Conservation (phyloP, 2,329 filamentous ascomycete species). For the Ilyonectria sp. region DNA sequence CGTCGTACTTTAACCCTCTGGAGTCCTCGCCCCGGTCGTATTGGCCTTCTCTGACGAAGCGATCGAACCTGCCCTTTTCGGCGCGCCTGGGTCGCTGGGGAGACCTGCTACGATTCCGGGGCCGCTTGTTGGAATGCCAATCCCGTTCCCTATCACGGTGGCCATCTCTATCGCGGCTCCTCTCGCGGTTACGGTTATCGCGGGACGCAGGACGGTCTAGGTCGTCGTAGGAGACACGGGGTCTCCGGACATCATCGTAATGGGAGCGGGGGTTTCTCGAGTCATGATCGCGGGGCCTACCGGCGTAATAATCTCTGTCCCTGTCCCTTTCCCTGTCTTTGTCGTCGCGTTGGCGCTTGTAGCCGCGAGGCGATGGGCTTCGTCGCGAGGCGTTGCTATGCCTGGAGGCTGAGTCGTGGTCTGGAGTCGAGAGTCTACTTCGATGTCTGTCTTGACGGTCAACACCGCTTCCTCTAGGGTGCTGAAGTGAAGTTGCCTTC, state of each 20-base stretch:
- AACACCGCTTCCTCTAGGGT: constrained; percentile 85
- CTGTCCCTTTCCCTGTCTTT: constrained; percentile 63
- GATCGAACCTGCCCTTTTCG: constrained; percentile 54
- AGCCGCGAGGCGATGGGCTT: constrained; percentile 74
- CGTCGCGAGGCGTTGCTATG: constrained; percentile 60
- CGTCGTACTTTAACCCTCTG: constrained; percentile 58
- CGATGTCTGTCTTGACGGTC: constrained; percentile 91
- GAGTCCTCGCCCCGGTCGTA: constrained; percentile 44
- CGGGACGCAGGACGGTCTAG: constrained; percentile 66
- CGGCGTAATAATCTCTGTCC: constrained; percentile 64
- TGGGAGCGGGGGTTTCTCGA: constrained; percentile 73
- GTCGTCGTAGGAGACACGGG: constrained; percentile 69
- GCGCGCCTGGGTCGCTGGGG: constrained; percentile 59
- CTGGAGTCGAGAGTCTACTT: constrained; percentile 73
- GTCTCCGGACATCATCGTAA: constrained; percentile 71
- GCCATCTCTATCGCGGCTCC: constrained; percentile 50
- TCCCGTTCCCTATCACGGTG: constrained; percentile 62
- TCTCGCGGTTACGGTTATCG: constrained; percentile 66
- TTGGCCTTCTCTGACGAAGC: constrained; percentile 51
- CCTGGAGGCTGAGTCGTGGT: constrained; percentile 62
- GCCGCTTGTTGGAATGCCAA: constrained; percentile 66
- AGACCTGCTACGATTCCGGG: constrained; percentile 69
- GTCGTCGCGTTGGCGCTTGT: constrained; percentile 78
- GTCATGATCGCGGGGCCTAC: constrained; percentile 64
- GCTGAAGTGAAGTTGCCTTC: constrained; percentile 92